phyloP scores from a whole-genome alignment of 1,139 yeast genomes.

The Kazachstania sp. region DNA sequence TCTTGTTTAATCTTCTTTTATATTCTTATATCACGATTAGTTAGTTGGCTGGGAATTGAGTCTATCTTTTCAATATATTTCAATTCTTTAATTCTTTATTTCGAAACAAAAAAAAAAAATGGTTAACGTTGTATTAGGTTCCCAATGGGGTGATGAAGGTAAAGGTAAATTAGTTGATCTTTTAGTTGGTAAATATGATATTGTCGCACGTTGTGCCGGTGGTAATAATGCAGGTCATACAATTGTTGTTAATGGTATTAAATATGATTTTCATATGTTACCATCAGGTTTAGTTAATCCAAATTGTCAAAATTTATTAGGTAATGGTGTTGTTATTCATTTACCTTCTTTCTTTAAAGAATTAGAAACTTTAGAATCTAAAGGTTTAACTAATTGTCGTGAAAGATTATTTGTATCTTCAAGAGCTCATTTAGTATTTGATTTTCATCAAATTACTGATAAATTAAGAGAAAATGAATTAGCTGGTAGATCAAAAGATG shows the following conservation, averaged over 20 bases:
- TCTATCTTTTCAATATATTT: neutral
- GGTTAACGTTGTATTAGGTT: slow-evolving; percentile 76
- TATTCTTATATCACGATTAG: neutral
- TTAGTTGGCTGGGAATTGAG: neutral
- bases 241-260: slow-evolving; percentile 77
- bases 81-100: neutral
- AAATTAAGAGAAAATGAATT: slow-evolving; percentile 91
- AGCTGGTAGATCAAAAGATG: slow-evolving; percentile 47
- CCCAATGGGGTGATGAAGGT: slow-evolving; percentile 99
- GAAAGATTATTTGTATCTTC: slow-evolving; percentile 81
- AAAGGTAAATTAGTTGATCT: slow-evolving; percentile 95
- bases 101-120: slow-evolving; percentile 14
- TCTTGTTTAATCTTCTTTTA: neutral
- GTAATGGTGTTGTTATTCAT: slow-evolving; percentile 95
- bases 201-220: slow-evolving; percentile 98
- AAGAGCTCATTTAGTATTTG: slow-evolving; percentile 93
- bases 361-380: slow-evolving; percentile 66
- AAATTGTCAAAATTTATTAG: slow-evolving; percentile 79
- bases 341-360: slow-evolving; percentile 89
- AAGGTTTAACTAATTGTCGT: slow-evolving; percentile 64
- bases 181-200: slow-evolving; percentile 86
- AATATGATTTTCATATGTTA: slow-evolving; percentile 96
- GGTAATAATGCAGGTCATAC: slow-evolving; percentile 99
- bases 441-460: slow-evolving; percentile 95
- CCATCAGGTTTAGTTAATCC: slow-evolving; percentile 96